Evolutionary conservation across 202 grass and related monocot species (phyloP).

Genomic region (Panicum hallii): DNA sequence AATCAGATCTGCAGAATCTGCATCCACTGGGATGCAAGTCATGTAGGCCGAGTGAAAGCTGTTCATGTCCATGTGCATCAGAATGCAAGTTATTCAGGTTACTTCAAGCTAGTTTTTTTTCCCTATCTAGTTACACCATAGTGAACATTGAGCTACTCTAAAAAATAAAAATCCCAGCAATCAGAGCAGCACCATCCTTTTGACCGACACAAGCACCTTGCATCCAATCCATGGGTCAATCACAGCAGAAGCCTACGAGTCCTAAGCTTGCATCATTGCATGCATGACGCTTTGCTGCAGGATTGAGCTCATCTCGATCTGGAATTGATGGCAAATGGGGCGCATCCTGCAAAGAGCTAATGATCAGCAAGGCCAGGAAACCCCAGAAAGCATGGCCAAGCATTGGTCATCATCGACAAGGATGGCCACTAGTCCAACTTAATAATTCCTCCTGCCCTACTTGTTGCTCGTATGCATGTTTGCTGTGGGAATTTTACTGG

Average conservation of each 20-base stretch:
- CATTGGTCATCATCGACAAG: slow-evolving; percentile 49
- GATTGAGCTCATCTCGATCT: slow-evolving; percentile 44
- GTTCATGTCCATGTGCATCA: neutral
- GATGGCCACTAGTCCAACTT: slow-evolving; percentile 49
- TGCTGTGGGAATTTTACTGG: neutral
- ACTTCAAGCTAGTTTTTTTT: no score
- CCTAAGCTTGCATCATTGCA: slow-evolving; percentile 42
- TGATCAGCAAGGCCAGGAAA: slow-evolving; percentile 46
- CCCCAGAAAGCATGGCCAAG: slow-evolving; percentile 38
- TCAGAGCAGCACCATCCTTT: neutral
- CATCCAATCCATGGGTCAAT: slow-evolving; percentile 44
- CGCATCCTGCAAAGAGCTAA: slow-evolving; percentile 44
- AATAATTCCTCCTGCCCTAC: slow-evolving; percentile 43
- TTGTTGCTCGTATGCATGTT: slow-evolving; percentile 16
- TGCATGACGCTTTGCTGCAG: slow-evolving; percentile 36
- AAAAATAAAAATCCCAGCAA: neutral
- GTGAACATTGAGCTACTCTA: neutral
- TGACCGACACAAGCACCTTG: slow-evolving; percentile 43
- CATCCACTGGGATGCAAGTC: neutral
- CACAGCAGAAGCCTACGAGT: slow-evolving; percentile 20
- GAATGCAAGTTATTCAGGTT: neutral
- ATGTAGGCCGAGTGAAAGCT: slow-evolving; percentile 11
- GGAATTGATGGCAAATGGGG: slow-evolving; percentile 49
- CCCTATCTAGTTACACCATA: no score
- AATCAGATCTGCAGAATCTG: slow-evolving; percentile 36